Conservation (phyloP, 108 stramenopile species). For the Skeletonema potamos region DNA sequence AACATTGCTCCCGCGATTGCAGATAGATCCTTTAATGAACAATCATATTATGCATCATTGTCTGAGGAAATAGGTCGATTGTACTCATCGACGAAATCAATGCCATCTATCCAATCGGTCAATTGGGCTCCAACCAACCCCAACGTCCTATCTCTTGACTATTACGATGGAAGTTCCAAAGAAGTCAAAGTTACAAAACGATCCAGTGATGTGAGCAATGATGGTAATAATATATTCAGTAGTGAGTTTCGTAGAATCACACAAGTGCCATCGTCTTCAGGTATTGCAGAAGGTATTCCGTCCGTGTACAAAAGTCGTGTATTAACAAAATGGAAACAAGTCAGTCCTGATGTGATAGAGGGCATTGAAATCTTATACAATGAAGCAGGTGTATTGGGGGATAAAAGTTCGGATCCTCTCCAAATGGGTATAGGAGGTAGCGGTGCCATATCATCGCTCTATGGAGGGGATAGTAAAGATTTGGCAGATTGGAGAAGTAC, state of each 20-base stretch:
- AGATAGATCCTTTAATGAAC: conserved; percentile 77
- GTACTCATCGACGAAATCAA: conserved; percentile 7
- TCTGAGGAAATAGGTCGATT: neutral
- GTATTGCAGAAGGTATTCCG: conserved; percentile 58
- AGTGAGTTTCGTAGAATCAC: conserved; percentile 78
- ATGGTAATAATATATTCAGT: conserved; percentile 45
- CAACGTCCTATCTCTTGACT: conserved; percentile 54
- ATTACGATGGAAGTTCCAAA: conserved; percentile 59
- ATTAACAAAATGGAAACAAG: conserved; percentile 76
- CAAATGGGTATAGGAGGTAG: conserved; percentile 7
- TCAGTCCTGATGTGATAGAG: conserved; percentile 41
- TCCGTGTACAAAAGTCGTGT: conserved; percentile 62
- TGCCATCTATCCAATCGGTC: conserved; percentile 37
- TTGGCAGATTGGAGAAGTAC: conserved; percentile 43
- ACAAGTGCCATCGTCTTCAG: conserved; percentile 21
- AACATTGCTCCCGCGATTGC: conserved; percentile 56
- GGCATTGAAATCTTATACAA: conserved; percentile 78
- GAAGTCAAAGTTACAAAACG: conserved; percentile 86
- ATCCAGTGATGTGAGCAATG: conserved; percentile 50
- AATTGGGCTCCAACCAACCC: conserved; percentile 72
- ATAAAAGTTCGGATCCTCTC: conserved; percentile 40
- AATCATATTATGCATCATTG: conserved; percentile 45
- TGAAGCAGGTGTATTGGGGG: conserved; percentile 45
- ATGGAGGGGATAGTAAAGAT: conserved; percentile 35
- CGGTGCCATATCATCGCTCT: conserved; percentile 15